Conservation (phyloP, 305 asterid species). For the Fraxinus albicans region DNA sequence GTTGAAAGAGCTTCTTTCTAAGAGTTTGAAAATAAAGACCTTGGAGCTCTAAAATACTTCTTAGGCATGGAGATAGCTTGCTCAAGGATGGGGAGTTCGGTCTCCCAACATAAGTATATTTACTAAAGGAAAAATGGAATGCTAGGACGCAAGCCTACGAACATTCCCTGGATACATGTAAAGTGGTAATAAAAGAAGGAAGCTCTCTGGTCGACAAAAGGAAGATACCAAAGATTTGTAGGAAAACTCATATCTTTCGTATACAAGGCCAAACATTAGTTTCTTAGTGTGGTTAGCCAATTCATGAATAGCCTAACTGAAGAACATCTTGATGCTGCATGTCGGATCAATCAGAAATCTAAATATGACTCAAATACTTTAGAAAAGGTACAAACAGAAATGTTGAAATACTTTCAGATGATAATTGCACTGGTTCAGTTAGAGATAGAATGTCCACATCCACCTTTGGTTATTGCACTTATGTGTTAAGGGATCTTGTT, state of each 20-base stretch:
- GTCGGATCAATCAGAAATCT: not conserved
- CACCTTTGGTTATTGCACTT: not conserved
- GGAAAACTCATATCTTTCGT: not conserved
- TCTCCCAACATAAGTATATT: no score
- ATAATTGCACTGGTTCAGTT: not conserved
- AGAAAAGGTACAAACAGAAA: not conserved
- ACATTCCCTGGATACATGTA: not conserved
- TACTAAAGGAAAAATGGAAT: not conserved
- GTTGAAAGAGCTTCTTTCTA: not conserved
- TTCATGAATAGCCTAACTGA: not conserved
- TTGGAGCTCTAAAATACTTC: no score
- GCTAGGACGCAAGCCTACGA: not conserved
- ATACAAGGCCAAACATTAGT: not conserved
- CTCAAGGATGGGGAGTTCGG: no score
- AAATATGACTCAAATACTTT: not conserved
- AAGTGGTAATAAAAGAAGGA: not conserved
- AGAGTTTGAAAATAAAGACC: no score
- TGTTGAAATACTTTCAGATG: not conserved
- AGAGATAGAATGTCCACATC: not conserved
- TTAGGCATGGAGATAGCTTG: no score
- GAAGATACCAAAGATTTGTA: not conserved
- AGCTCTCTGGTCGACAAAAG: not conserved
- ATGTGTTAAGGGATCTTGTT: not conserved
- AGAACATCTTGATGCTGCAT: not conserved
- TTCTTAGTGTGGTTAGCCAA: not conserved